phyloP scores from a whole-genome alignment of 495 filamentous ascomycete species.

The Neurospora intermedia region DNA sequence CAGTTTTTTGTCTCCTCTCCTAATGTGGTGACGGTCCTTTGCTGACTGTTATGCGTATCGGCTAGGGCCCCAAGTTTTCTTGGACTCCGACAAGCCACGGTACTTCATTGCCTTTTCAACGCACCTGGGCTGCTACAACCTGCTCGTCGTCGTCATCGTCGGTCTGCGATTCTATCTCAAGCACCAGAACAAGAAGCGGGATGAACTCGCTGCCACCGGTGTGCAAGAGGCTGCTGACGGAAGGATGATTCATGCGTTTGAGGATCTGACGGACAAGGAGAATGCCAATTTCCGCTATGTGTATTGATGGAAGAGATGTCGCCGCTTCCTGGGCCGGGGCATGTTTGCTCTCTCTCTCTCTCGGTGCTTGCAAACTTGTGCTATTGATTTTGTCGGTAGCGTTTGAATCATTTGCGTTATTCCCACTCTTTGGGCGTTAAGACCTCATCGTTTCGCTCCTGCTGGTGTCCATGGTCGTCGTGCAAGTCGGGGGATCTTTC shows the following conservation, averaged over 20 bases:
- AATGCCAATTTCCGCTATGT: slow-evolving; percentile 47
- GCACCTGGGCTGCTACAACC: slow-evolving; percentile 43
- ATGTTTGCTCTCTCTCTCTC: neutral
- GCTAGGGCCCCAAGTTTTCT: slow-evolving; percentile 41
- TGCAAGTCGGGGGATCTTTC: neutral
- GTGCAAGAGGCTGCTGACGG: slow-evolving; percentile 30
- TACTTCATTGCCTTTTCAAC: slow-evolving; percentile 46
- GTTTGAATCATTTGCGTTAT: no score
- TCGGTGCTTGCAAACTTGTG: neutral
- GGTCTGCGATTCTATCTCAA: slow-evolving; percentile 38
- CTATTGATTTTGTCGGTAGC: neutral
- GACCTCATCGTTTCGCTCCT: neutral
- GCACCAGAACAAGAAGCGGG: slow-evolving; percentile 36
- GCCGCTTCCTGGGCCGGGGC: neutral
- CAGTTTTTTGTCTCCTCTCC: neutral
- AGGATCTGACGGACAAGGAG: slow-evolving; percentile 49
- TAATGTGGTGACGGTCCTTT: neutral
- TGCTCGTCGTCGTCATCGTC: slow-evolving; percentile 35
- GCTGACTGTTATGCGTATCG: neutral
- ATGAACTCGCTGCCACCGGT: slow-evolving; percentile 32
- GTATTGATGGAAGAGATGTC: slow-evolving; percentile 1
- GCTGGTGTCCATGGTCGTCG: neutral
- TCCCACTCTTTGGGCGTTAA: neutral
- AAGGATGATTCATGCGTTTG: slow-evolving; percentile 39
- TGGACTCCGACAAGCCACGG: slow-evolving; percentile 36